Evolutionary conservation across 257 asterid species (phyloP).

Genomic region (Anisodus tanguticus): DNA sequence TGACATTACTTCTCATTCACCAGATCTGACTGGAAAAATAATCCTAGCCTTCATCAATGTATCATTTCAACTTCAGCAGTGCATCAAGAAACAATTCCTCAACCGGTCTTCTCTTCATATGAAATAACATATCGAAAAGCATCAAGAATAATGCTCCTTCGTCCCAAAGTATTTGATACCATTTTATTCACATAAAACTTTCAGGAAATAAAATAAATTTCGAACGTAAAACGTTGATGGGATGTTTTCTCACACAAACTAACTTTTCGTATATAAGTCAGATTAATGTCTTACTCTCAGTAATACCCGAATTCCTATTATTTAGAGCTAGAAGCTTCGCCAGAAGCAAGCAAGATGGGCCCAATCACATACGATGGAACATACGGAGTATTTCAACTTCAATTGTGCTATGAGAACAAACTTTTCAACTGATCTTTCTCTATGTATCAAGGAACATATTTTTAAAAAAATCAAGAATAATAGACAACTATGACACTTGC

Average conservation of each 20-base stretch:
- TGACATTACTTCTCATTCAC: neutral
- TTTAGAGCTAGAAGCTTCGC: no score
- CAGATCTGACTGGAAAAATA: conserved; percentile 16
- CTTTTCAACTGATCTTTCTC: neutral
- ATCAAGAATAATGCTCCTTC: conserved; percentile 25
- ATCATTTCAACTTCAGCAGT: conserved; percentile 1
- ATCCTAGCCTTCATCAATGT: conserved; percentile 11
- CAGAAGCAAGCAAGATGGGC: no score
- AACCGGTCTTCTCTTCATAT: conserved; percentile 15
- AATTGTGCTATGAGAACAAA: neutral
- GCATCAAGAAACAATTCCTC: conserved; percentile 14
- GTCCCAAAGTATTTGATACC: conserved; percentile 17
- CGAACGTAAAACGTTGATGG: neutral
- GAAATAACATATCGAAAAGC: conserved; percentile 21
- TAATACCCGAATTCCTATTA: no score
- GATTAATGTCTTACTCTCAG: neutral
- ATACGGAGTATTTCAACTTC: conserved; percentile 1
- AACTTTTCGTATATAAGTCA: neutral
- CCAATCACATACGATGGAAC: conserved; percentile 4
- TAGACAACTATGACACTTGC: neutral
- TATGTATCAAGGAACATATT: neutral
- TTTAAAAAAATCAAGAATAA: neutral
- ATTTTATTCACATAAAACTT: conserved; percentile 1
- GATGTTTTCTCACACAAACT: neutral
- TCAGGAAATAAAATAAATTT: conserved; percentile 14